Evolutionary conservation across 805 yeast genomes (phyloP), one percentile per base, ranked within the genome.

Genomic region (Saccharomycopsis lassenensis): DNA sequence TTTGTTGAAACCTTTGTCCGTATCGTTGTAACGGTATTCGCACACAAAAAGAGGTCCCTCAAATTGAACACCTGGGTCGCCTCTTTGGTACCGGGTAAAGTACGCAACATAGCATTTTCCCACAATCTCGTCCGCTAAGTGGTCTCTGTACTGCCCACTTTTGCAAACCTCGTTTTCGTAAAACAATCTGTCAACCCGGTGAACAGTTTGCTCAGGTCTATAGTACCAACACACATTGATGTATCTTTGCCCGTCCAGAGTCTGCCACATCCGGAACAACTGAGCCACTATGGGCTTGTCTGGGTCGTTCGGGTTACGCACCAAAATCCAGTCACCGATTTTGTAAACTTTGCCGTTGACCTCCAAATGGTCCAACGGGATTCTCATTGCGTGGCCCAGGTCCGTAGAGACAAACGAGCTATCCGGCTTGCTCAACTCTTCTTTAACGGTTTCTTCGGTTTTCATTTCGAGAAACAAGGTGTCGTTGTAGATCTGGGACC

Each of bases 191-290:
- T 91, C 97, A 29, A 69, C 79, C 48, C 93, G 71, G 57, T 91
- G 98, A 30, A 91, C 94, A 0, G 98, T 91, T 66, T 93, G 96
- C 56, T 91, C 97, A 1, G 98, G 95, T 48, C 97, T 74, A 52
- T 84, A 80, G 58, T 89, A 91, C 98, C 97, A 91, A 63, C 97
- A 91, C 26, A 84, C 94, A 54, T 91, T 89, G 52, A 87, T 71
- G 75, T 87, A 87, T 43, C 78, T 71, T 49, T 77, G 76, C 37
- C 87, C 93, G 46, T 86, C 93, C 14, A 66, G 62, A 4, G 69
- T 63, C 41, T 77, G 74, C 98, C 98, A 91, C 43, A 91, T 71
- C 50, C 95, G 71, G 62, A 89, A 91, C 20, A 91, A 72, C 58
- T 91, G 98, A 11, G 93, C 95, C 24, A 86, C 83, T 15, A 87